phyloP scores from a whole-genome alignment of 2,329 filamentous ascomycete species.

The Aureobasidium subglaciale region DNA sequence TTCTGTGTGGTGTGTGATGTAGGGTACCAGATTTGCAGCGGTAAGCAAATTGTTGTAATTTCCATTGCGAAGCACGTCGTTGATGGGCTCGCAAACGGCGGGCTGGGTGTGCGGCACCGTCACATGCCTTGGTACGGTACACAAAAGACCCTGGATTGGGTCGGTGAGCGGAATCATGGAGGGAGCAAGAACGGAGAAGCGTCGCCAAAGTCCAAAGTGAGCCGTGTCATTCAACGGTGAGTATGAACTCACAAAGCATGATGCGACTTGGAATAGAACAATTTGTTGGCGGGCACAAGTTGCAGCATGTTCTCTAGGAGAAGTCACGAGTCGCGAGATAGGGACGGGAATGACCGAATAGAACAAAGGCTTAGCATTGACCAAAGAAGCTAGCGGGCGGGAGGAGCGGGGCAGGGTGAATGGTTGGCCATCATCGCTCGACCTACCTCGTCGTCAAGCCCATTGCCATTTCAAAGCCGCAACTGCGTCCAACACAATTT shows the following conservation, averaged over 20 bases:
- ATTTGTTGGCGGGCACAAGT: no score
- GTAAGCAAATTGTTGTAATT: background rate
- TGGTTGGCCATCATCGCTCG: constrained; percentile 6
- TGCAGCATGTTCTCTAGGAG: background rate
- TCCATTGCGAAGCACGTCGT: background rate
- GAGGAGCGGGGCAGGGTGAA: constrained; percentile 3
- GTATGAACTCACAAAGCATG: background rate
- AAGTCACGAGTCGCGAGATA: constrained; percentile 7
- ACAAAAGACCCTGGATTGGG: background rate
- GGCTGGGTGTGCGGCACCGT: background rate
- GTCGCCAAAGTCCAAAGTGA: background rate
- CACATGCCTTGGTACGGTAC: background rate
- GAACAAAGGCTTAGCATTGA: constrained; percentile 1
- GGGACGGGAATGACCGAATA: background rate
- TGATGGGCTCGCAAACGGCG: background rate
- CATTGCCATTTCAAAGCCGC: constrained; percentile 7
- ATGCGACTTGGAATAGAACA: background rate
- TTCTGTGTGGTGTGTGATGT: background rate
- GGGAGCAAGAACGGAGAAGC: background rate
- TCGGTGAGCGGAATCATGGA: background rate
- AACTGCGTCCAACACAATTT: background rate
- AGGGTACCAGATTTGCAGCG: background rate
- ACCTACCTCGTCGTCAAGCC: constrained; percentile 8
- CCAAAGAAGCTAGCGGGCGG: background rate
- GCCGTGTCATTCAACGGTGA: background rate